These are phyloP conservation scores for Auriscalpium orientale DNA, from an alignment of 768 basidiomycete genomes.

Conservation along the genomic window DNA sequence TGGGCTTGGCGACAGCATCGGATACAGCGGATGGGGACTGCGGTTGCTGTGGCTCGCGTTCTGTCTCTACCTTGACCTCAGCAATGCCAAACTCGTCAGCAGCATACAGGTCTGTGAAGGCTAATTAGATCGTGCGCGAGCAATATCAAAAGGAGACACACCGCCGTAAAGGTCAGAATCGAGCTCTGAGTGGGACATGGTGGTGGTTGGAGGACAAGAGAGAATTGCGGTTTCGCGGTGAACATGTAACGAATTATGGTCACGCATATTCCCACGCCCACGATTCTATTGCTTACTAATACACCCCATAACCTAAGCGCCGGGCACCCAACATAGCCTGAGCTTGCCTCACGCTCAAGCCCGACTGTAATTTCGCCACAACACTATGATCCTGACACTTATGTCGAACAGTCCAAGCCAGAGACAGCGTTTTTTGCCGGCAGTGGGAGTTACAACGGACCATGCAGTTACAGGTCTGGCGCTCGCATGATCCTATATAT, in stretches of 20 bases:
- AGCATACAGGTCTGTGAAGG: slow-evolving; percentile 46
- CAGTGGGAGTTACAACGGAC: too few species aligned
- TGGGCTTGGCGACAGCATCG: not conserved
- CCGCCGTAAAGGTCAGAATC: slow-evolving; percentile 89
- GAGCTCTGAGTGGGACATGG: slow-evolving; percentile 58
- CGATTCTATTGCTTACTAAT: not conserved
- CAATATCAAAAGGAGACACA: slow-evolving; percentile 27
- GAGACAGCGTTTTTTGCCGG: too few species aligned
- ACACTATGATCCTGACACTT: too few species aligned
- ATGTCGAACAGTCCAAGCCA: too few species aligned
- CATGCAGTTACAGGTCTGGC: too few species aligned
- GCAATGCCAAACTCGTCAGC: slow-evolving; percentile 48
- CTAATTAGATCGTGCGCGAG: not conserved
- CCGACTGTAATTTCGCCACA: too few species aligned
- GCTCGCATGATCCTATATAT: too few species aligned
- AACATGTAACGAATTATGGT: slow-evolving; percentile 4
- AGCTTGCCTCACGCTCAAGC: too few species aligned
- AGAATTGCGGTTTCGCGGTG: slow-evolving; percentile 8
- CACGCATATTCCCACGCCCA: slow-evolving; percentile 9
- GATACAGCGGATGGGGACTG: slow-evolving; percentile 3
- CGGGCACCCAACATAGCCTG: too few species aligned
- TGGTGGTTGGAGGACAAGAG: slow-evolving; percentile 20
- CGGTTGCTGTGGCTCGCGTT: slow-evolving; percentile 6
- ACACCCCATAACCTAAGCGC: too few species aligned
- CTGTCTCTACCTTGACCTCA: slow-evolving; percentile 29